Evolutionary conservation across 306 rosid species (phyloP), one percentile per base, ranked within the genome.

Genomic region (Clitoria ternatea): DNA sequence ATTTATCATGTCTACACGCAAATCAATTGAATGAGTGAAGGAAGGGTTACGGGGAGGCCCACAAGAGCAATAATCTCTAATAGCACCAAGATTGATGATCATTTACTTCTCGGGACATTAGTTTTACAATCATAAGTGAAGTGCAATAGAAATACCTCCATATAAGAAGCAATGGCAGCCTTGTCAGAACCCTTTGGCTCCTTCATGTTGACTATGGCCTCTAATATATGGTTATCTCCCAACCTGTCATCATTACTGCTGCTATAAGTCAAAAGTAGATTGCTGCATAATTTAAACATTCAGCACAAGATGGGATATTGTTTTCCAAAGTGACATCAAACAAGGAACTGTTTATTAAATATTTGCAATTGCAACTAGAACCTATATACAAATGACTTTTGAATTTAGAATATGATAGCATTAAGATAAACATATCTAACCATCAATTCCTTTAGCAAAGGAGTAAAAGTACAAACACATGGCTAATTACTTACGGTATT

Each of bases 111-210:
- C 12, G 40, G 48, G 49, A 48, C 22, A 50, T 29, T 43, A 15
- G n/a, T 55, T 65, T 50, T 53, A 69, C 52, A 47, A 4, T 24
- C 20, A 40, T 57, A 70, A 52, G 68, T 10, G 24, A 72, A 49
- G 44, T 50, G 48, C 79, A 49, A 66, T 42, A 43, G 33, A 77
- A 59, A 70, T 86, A 93, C 98, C 97, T 86, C 97, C 73, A 93
- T 85, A 78, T 83, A 90, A 78, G 85, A 52, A 70, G 91, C 80
- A 82, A 93, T 88, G 68, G 90, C 84, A 75, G 85, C 96, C 81
- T 88, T 85, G 83, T 93, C 91, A 75, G 96, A 90, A 77, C 97
- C 98, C 87, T 88, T 85, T 32, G 85, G 73, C 80, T 88, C 96
- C 89, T 87, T 88, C 87, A 93, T 59, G 71, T 81, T 86, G 72